phyloP scores from a whole-genome alignment of 768 basidiomycete species.

The Lactarius sp. region DNA sequence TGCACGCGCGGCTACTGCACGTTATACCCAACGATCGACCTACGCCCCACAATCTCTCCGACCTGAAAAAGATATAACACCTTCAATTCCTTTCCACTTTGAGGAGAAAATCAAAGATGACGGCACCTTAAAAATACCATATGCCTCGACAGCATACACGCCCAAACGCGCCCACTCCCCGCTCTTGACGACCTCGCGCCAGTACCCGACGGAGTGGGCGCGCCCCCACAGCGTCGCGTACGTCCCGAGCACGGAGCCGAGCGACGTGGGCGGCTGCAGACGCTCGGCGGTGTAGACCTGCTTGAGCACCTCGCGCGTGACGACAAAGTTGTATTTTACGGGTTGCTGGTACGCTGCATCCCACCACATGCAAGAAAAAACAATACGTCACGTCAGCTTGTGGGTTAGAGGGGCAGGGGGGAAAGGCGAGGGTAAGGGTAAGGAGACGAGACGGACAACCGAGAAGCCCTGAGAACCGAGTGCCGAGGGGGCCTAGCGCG shows the following conservation, averaged over 20 bases:
- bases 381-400: slow-evolving; percentile 2
- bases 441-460: slow-evolving; percentile 38
- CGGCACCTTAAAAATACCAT: slow-evolving; percentile 81
- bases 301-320: slow-evolving; percentile 64
- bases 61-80: slow-evolving; percentile 41
- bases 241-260: slow-evolving; percentile 48
- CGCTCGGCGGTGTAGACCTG: slow-evolving; percentile 50
- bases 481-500: too few relatives aligned
- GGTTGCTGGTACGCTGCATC: slow-evolving; percentile 70
- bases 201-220: slow-evolving; percentile 52
- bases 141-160: slow-evolving; percentile 80
- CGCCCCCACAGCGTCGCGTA: slow-evolving; percentile 65
- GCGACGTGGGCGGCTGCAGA: slow-evolving; percentile 59
- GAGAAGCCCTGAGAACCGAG: slow-evolving; percentile 38
- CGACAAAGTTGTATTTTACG: slow-evolving; percentile 70
- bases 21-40: not conserved
- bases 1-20: slow-evolving; percentile 31
- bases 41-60: slow-evolving; percentile 58
- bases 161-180: slow-evolving; percentile 67
- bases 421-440: not conserved
- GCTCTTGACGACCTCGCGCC: slow-evolving; percentile 51
- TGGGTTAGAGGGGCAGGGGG: not conserved
- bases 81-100: not conserved
- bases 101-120: not conserved
- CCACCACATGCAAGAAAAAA: not conserved